Evolutionary conservation across 1,284 basidiomycete species (phyloP).

Genomic region (Ceratobasidium sp.): DNA sequence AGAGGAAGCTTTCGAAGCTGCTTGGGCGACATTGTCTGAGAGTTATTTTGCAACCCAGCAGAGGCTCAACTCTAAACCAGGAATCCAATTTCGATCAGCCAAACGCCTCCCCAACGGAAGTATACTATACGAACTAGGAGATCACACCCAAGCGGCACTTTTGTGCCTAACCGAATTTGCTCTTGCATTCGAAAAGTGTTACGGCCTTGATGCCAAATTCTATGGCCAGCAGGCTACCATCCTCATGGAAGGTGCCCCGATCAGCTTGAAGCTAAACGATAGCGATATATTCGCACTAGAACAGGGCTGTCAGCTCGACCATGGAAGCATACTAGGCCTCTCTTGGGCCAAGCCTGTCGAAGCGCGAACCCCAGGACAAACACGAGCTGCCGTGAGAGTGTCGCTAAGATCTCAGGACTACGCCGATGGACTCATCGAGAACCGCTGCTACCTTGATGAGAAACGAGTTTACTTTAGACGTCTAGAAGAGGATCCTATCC

Average conservation of each 20-base stretch:
- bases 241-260: neutral
- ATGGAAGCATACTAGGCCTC: neutral
- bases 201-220: neutral
- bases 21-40: neutral
- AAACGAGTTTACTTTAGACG: neutral
- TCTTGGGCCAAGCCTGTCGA: neutral
- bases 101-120: neutral
- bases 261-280: neutral
- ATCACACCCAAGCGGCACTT: neutral
- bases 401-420: neutral
- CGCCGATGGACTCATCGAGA: neutral
- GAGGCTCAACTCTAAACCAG: neutral
- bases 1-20: neutral
- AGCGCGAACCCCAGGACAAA: neutral
- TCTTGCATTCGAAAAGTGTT: neutral
- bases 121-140: neutral
- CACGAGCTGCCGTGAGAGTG: neutral
- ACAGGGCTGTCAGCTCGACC: neutral
- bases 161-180: neutral
- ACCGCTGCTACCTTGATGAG: neutral
- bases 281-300: neutral
- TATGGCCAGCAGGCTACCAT: neutral
- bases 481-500: neutral
- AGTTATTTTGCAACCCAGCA: neutral
- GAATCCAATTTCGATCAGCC: neutral